Conservation (phyloP, 2,329 filamentous ascomycete species). For the Cercospora zeina region DNA sequence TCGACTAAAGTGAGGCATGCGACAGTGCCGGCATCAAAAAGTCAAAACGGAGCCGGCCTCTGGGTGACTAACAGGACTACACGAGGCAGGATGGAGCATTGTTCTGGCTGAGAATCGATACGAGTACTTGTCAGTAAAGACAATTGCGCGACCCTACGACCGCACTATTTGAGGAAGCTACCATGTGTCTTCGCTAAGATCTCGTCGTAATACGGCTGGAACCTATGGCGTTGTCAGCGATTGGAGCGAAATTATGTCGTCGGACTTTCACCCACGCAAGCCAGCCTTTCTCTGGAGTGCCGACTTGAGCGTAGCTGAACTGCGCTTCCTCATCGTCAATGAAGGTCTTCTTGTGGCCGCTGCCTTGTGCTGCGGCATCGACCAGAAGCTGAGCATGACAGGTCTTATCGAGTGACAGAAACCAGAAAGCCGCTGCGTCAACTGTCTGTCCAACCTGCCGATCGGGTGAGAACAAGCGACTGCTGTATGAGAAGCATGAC, state of each 20-base stretch:
- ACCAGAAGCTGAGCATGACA: constrained; percentile 50
- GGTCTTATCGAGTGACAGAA: constrained; percentile 49
- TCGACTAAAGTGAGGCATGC: too few species aligned
- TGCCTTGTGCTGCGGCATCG: constrained; percentile 46
- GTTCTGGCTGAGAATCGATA: background rate
- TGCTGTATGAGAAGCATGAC: constrained; percentile 12
- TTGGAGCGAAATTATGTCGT: constrained; percentile 29
- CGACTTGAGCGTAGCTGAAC: constrained; percentile 46
- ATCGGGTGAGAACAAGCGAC: constrained; percentile 3
- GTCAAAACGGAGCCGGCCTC: too few species aligned
- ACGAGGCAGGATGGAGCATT: background rate
- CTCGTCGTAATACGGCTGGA: constrained; percentile 58
- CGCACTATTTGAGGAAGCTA: constrained; percentile 47
- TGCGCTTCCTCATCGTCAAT: constrained; percentile 46
- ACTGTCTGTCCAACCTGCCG: constrained; percentile 40
- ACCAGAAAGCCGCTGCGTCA: constrained; percentile 52
- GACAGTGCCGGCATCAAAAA: too few species aligned
- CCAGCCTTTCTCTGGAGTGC: constrained; percentile 55
- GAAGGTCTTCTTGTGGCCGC: constrained; percentile 45
- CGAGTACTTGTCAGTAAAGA: background rate
- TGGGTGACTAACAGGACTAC: background rate
- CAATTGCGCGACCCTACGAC: background rate
- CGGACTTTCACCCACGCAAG: constrained; percentile 43
- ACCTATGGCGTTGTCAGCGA: constrained; percentile 30
- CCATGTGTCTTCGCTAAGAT: constrained; percentile 54